A percentile compares a stretch with the other conserved stretches of the same genome.
Evolutionary conservation across 176 grass and related monocot species (phyloP).

Genomic region (Eleusine coracana): DNA sequence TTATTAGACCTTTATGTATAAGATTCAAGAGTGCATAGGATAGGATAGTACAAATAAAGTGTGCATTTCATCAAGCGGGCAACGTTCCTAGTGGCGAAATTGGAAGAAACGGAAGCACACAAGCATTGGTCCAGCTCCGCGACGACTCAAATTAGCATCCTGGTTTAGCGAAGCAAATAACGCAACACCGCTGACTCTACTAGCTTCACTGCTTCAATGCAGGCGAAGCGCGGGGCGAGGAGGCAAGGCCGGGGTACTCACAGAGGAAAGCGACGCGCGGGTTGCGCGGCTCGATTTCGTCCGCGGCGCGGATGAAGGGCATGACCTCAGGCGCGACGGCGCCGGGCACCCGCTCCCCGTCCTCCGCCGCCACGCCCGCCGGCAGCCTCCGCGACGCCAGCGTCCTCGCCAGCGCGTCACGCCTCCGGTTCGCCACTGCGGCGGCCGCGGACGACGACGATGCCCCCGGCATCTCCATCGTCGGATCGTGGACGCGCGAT

Average conservation of each 20-base stretch:
- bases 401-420: conserved; percentile 38
- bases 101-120: background rate
- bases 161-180: background rate
- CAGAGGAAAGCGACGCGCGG: conserved; percentile 54
- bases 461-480: background rate
- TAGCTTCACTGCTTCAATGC: background rate
- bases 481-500: background rate
- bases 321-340: conserved; percentile 49
- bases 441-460: conserved; percentile 14
- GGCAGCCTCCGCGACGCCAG: conserved; percentile 52
- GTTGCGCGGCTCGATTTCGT: conserved; percentile 48
- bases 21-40: no score
- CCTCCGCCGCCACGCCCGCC: conserved; percentile 33
- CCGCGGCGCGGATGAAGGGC: conserved; percentile 61
- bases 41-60: no score
- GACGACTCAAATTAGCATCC: background rate
- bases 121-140: background rate
- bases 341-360: conserved; percentile 45
- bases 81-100: background rate
- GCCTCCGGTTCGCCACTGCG: conserved; percentile 25
- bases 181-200: background rate
- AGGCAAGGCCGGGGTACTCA: background rate
- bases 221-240: background rate
- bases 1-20: background rate
- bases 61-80: background rate